Base-by-base conservation (phyloP, 176 grass and related monocot species). In the Carex cristatella region DNA sequence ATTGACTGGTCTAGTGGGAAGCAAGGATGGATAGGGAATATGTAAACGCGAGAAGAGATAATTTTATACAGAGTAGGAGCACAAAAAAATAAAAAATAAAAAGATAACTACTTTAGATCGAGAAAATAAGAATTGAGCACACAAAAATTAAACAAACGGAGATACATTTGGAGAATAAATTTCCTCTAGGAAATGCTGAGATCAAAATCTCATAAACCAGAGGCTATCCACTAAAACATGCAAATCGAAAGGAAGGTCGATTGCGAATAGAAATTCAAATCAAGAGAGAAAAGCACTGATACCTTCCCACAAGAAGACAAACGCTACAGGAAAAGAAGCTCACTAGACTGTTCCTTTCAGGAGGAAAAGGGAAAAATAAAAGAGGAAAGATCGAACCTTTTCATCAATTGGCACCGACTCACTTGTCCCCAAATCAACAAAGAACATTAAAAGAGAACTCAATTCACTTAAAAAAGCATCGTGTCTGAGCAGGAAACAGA, bases 241-340 rank as follows among this genome's bases (percentile, higher is more conserved):
- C 72, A 54, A 31, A 76, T 28, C 48, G 1, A 76, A 76, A 32
- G 46, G 49, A 54, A 76, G 71, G 46, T 76, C 23, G 71, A 6
- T 15, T 12, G 27, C 48, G 28, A 76, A 30, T 48, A 55, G 72
- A 30, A 75, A 54, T 10, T 57, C 23, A 56, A 56, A 79, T 79
- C 53, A 57, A 57, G 74, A 18, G 53, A 31, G 32, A 14, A 63
- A 63, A 35, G 79, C 79, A 81, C n/a, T 7, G 5, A 66, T 53
- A 83, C 81, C 65, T 67, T 67, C 42, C 28, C 81, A 83, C 63
- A 83, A 83, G 40, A 83, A 27, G 59, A 83, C 81, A 83, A 83
- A 51, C n/a, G 44, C 61, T 48, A 83, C 61, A 69, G 46, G 35
- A 49, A 49, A 44, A 65, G 35, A 44, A 49, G 27, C 4, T 82